These are phyloP conservation scores for Dryadomyces quercivorus DNA, from an alignment of 2,329 filamentous ascomycete species.

Conservation along the genomic window DNA sequence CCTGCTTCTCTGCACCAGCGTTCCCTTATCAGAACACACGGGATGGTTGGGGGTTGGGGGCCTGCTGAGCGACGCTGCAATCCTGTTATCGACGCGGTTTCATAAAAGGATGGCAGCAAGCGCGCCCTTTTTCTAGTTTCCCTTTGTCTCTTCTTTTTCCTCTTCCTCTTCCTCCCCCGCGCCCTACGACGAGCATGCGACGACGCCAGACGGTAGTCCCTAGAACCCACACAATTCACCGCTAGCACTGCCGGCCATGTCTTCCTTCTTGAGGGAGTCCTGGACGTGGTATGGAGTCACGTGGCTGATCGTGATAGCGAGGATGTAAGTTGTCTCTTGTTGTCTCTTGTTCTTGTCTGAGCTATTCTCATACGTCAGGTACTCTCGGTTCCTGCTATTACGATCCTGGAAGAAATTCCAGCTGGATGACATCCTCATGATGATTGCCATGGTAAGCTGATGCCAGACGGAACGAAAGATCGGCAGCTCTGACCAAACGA, in stretches of 20 bases:
- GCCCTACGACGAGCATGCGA: too few species aligned
- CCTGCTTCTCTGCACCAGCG: too few species aligned
- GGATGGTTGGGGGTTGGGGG: too few species aligned
- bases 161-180: too few species aligned
- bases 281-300: conserved; percentile 5
- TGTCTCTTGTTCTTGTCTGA: background rate
- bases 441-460: conserved; percentile 3
- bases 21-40: too few species aligned
- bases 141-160: too few species aligned
- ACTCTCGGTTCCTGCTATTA: background rate
- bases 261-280: conserved; percentile 1
- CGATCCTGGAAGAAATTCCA: conserved; percentile 4
- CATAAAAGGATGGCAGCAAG: background rate
- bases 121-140: too few species aligned
- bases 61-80: background rate
- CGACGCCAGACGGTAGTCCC: too few species aligned
- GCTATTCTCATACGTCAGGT: background rate
- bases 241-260: background rate
- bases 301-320: conserved; percentile 1
- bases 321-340: background rate
- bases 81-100: background rate
- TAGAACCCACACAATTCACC: too few species aligned
- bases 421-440: conserved; percentile 1
- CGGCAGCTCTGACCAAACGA: too few species aligned
- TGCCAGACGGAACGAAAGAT: too few species aligned